Conservation (phyloP, 495 filamentous ascomycete genomes). For the Lepraria neglecta region DNA sequence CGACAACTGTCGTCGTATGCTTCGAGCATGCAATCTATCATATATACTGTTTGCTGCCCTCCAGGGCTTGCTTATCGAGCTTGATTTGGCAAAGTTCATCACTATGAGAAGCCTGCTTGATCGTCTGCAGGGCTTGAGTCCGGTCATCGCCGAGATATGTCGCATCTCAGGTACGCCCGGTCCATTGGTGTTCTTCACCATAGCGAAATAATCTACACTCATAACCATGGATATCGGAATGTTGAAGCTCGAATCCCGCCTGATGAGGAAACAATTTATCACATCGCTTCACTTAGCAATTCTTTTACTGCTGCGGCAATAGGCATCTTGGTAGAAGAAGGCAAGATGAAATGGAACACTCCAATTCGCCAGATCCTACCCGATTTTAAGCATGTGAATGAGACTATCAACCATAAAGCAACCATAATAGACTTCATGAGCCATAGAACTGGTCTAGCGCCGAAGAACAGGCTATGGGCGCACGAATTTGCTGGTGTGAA, state of each 20-base stretch:
- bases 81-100: too few species aligned
- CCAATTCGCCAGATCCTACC: slow-evolving; percentile 26
- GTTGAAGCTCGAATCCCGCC: slow-evolving; percentile 5
- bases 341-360: slow-evolving; percentile 27
- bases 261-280: slow-evolving; percentile 34
- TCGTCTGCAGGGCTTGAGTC: not conserved
- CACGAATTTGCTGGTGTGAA: slow-evolving; percentile 1
- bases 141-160: slow-evolving; percentile 18
- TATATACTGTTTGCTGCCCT: too few species aligned
- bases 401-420: slow-evolving; percentile 30
- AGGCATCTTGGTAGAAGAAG: slow-evolving; percentile 34
- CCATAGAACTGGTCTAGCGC: slow-evolving; percentile 45
- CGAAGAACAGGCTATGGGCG: slow-evolving; percentile 30
- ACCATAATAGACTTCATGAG: slow-evolving; percentile 48
- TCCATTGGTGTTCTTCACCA: slow-evolving; percentile 29
- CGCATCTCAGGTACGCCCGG: slow-evolving; percentile 25
- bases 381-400: slow-evolving; percentile 26
- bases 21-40: too few species aligned
- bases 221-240: slow-evolving; percentile 30
- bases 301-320: slow-evolving; percentile 34
- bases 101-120: not conserved
- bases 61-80: too few species aligned
- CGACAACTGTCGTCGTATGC: too few species aligned
- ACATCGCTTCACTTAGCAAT: slow-evolving; percentile 38
- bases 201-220: slow-evolving; percentile 21